A percentile compares a stretch with the other conserved stretches of the same genome.
phyloP scores from a whole-genome alignment of 176 grass and related monocot genomes.

The Ananas comosus region DNA sequence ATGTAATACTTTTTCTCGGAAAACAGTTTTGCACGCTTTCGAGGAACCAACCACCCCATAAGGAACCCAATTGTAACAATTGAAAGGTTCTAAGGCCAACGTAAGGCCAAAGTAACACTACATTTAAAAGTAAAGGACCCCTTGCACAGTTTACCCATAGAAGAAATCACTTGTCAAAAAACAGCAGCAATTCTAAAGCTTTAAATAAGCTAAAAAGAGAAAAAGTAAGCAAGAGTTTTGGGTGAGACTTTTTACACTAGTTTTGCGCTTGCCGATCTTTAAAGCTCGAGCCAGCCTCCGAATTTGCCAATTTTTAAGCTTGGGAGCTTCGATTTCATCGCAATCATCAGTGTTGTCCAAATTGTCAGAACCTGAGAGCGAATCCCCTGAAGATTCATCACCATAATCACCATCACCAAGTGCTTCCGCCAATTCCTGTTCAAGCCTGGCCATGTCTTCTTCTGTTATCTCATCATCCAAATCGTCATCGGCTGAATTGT shows the following conservation, averaged over 20 bases:
- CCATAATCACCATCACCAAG: conserved; percentile 28
- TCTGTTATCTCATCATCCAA: conserved; percentile 63
- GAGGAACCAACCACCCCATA: no score
- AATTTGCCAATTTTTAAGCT: conserved; percentile 81
- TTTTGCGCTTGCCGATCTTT: conserved; percentile 69
- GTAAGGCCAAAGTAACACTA: no score
- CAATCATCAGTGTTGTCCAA: conserved; percentile 21
- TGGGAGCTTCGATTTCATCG: conserved; percentile 12
- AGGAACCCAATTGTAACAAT: no score
- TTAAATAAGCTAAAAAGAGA: not conserved
- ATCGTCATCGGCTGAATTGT: conserved; percentile 45
- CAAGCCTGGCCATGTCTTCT: conserved; percentile 69
- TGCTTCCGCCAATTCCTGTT: conserved; percentile 65
- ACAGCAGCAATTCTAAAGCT: not conserved
- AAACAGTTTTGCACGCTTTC: no score
- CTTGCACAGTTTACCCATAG: no score
- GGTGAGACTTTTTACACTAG: conserved; percentile 39
- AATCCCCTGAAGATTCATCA: conserved; percentile 27
- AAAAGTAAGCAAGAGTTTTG: conserved; percentile 1
- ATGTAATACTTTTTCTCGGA: no score
- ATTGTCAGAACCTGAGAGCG: not conserved
- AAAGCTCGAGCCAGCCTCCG: conserved; percentile 61
- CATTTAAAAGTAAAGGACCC: no score
- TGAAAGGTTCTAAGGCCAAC: no score
- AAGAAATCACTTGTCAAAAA: not conserved